phyloP scores from a whole-genome alignment of 345 rosid species.

The Diplotaxis tenuifolia region DNA sequence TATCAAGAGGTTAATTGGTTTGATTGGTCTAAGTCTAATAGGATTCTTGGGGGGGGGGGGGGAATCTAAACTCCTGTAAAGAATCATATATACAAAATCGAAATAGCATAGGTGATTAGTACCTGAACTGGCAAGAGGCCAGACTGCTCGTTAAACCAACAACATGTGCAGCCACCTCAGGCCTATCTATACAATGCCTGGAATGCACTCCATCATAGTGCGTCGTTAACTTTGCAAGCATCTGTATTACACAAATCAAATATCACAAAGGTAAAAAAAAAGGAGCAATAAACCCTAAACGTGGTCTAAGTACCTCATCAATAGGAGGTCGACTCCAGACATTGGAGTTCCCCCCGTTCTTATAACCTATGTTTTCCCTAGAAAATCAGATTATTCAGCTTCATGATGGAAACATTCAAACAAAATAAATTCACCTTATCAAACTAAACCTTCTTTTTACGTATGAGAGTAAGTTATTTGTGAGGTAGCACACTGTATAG shows the following conservation, averaged over 20 bases:
- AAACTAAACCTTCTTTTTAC: conserved; percentile 64
- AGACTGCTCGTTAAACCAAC: conserved; percentile 75
- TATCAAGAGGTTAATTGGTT: background rate
- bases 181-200: conserved; percentile 80
- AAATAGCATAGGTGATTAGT: background rate
- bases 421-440: conserved; percentile 3
- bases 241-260: conserved; percentile 44
- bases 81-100: background rate
- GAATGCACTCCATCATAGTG: conserved; percentile 66
- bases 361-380: conserved; percentile 78
- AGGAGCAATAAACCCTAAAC: background rate
- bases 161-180: conserved; percentile 84
- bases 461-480: conserved; percentile 71
- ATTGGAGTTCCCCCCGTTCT: conserved; percentile 32
- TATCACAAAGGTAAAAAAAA: background rate
- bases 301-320: conserved; percentile 67
- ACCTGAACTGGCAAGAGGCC: conserved; percentile 86
- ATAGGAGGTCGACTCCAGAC: conserved; percentile 71
- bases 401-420: background rate
- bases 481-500: conserved; percentile 74
- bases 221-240: conserved; percentile 66
- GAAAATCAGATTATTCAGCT: conserved; percentile 13
- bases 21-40: background rate
- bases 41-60: background rate
- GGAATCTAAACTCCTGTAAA: background rate